These are phyloP conservation scores for Mentha longifolia DNA, from an alignment of 257 asterid genomes.

Conservation along the genomic window DNA sequence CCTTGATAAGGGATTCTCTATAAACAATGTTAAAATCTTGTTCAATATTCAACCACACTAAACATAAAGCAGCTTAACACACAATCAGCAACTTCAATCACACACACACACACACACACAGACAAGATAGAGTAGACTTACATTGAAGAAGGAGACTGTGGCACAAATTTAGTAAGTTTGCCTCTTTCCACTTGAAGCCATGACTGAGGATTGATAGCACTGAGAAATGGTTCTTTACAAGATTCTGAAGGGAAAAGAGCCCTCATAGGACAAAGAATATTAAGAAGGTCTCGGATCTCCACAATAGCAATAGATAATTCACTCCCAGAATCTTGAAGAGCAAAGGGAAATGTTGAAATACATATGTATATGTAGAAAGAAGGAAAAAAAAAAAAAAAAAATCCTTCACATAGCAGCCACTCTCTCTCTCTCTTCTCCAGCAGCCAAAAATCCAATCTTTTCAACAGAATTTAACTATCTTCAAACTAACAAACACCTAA, in stretches of 20 bases:
- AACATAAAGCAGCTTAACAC: slow-evolving; percentile 21
- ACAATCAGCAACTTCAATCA: background rate
- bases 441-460: slow-evolving; percentile 34
- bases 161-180: slow-evolving; percentile 68
- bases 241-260: slow-evolving; percentile 82
- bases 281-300: slow-evolving; percentile 92
- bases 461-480: slow-evolving; percentile 26
- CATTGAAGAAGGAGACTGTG: slow-evolving; percentile 79
- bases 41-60: slow-evolving; percentile 21
- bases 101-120: slow-evolving; percentile 7
- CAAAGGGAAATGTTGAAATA: slow-evolving; percentile 4
- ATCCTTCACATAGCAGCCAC: slow-evolving; percentile 34
- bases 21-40: slow-evolving; percentile 39
- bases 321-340: slow-evolving; percentile 30
- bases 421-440: slow-evolving; percentile 22
- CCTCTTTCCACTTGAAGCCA: slow-evolving; percentile 99
- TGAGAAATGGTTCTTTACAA: slow-evolving; percentile 75
- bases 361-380: background rate
- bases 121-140: slow-evolving; percentile 36
- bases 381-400: background rate
- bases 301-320: slow-evolving; percentile 55
- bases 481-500: slow-evolving; percentile 35
- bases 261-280: slow-evolving; percentile 94
- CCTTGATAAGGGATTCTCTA: slow-evolving; percentile 93
- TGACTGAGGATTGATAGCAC: slow-evolving; percentile 83